Conservation (phyloP, 768 basidiomycete species). For the Russula olivacea region DNA sequence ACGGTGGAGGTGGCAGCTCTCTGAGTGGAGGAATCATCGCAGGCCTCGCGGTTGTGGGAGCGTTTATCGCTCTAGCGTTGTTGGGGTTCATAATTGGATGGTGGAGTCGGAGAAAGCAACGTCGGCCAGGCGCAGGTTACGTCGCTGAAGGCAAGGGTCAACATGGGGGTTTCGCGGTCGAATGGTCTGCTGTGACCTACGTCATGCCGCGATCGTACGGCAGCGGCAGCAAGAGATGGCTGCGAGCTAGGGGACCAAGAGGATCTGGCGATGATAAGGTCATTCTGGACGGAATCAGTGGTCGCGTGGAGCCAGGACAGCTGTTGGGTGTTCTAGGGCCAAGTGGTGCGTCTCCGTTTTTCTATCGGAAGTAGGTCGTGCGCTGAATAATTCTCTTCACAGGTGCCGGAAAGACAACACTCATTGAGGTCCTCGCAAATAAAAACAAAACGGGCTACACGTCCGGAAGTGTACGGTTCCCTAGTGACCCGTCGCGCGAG, state of each 20-base stretch:
- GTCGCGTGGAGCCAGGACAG: slow-evolving; percentile 68
- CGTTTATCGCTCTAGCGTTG: slow-evolving; percentile 51
- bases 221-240: not conserved
- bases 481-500: slow-evolving; percentile 33
- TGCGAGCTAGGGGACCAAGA: slow-evolving; percentile 17
- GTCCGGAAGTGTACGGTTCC: slow-evolving; percentile 58
- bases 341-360: slow-evolving; percentile 47
- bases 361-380: not conserved
- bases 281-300: slow-evolving; percentile 65
- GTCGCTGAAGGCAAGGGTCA: slow-evolving; percentile 35
- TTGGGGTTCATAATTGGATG: slow-evolving; percentile 58
- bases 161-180: slow-evolving; percentile 46
- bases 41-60: slow-evolving; percentile 80
- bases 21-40: slow-evolving; percentile 84
- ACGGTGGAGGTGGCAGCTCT: slow-evolving; percentile 31
- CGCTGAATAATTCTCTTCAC: not conserved
- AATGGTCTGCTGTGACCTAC: slow-evolving; percentile 68
- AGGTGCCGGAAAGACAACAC: slow-evolving; percentile 86
- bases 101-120: slow-evolving; percentile 55
- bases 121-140: slow-evolving; percentile 32
- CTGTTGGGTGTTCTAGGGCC: slow-evolving; percentile 93
- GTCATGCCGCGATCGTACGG: slow-evolving; percentile 38
- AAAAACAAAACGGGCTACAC: slow-evolving; percentile 69
- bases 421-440: slow-evolving; percentile 86
- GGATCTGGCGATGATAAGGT: slow-evolving; percentile 44